Evolutionary conservation across 2,329 filamentous ascomycete genomes (phyloP).

Genomic region (Truncatella angustata): DNA sequence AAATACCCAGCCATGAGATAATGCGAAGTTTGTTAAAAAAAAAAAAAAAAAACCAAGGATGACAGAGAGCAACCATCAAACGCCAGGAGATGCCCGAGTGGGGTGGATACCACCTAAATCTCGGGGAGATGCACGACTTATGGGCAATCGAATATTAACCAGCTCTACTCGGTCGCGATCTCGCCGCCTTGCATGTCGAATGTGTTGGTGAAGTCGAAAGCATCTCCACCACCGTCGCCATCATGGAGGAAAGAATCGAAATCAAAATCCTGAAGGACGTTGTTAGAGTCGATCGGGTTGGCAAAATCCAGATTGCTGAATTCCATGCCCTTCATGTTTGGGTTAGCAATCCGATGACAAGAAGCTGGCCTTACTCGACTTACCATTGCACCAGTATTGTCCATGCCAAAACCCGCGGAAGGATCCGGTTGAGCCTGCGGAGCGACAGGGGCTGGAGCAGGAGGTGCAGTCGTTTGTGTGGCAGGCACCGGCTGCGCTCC

Average conservation of each 20-base stretch:
- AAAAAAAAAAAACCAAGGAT: no score
- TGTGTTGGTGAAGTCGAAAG: slow-evolving; percentile 54
- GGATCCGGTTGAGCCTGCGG: slow-evolving; percentile 46
- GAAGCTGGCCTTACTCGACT: slow-evolving; percentile 19
- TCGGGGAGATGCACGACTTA: slow-evolving; percentile 1
- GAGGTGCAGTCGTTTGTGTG: slow-evolving; percentile 41
- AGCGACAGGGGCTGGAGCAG: slow-evolving; percentile 41
- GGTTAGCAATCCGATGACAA: slow-evolving; percentile 17
- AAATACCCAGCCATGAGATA: background rate
- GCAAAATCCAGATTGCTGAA: slow-evolving; percentile 5
- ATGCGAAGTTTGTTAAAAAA: no score
- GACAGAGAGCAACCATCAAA: slow-evolving; percentile 25
- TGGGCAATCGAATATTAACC: background rate
- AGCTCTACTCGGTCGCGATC: slow-evolving; percentile 54
- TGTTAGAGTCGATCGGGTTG: slow-evolving; percentile 6
- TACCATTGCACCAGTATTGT: slow-evolving; percentile 42
- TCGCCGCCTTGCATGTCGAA: slow-evolving; percentile 58
- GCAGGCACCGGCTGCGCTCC: slow-evolving; percentile 38
- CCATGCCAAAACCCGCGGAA: slow-evolving; percentile 42
- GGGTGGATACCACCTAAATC: slow-evolving; percentile 5
- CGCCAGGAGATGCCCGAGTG: slow-evolving; percentile 30
- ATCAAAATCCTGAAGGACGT: slow-evolving; percentile 60
- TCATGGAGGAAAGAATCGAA: slow-evolving; percentile 67
- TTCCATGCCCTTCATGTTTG: background rate
- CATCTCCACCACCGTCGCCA: slow-evolving; percentile 44